These are phyloP conservation scores for Pythium biforme DNA, from an alignment of 352 stramenopile genomes.

Conservation along the genomic window DNA sequence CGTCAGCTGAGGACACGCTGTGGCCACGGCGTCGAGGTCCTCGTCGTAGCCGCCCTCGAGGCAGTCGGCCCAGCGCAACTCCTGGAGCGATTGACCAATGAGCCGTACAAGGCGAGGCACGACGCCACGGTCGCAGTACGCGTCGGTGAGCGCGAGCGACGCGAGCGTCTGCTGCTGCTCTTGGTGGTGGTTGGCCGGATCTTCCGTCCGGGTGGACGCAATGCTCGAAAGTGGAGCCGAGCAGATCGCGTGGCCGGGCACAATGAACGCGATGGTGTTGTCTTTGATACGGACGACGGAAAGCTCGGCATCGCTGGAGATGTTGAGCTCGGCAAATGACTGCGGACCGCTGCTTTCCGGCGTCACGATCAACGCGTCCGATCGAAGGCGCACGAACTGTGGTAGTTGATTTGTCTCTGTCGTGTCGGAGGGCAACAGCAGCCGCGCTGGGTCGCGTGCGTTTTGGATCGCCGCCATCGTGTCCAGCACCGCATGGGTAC, in stretches of 20 bases:
- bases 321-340: constrained; percentile 5
- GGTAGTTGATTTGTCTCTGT: not conserved
- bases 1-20: not conserved
- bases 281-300: not conserved
- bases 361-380: constrained; percentile 1
- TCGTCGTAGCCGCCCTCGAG: constrained; percentile 1
- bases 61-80: constrained; percentile 9
- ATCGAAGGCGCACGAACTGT: not conserved
- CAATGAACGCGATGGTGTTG: not conserved
- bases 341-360: constrained; percentile 3
- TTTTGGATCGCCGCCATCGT: not conserved
- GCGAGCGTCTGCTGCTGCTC: not conserved
- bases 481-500: not conserved
- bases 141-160: not conserved
- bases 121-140: constrained; percentile 9
- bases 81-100: constrained; percentile 5
- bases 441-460: not conserved
- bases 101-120: not conserved
- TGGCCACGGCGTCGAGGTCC: not conserved
- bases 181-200: not conserved
- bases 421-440: not conserved
- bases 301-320: not conserved
- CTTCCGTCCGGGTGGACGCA: not conserved
- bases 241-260: constrained; percentile 10
- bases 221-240: not conserved